Evolutionary conservation across 2,329 filamentous ascomycete genomes (phyloP).

Genomic region (Gyromitra esculenta): DNA sequence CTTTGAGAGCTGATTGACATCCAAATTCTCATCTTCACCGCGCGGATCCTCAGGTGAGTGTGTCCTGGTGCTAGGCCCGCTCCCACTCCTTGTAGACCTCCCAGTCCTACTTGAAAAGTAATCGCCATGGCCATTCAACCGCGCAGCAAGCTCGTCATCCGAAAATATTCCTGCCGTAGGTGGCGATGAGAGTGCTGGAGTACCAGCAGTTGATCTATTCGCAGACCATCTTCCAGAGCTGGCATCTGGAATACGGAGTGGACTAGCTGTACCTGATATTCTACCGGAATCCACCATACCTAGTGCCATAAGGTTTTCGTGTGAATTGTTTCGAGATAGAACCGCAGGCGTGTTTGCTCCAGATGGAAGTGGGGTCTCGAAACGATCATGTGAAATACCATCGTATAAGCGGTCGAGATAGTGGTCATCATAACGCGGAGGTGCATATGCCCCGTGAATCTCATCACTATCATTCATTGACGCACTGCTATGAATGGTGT

Average conservation of each 20-base stretch:
- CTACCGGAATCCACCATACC: conserved; percentile 34
- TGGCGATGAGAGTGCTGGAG: conserved; percentile 52
- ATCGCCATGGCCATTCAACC: conserved; percentile 34
- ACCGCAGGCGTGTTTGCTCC: conserved; percentile 83
- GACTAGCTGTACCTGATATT: conserved; percentile 46
- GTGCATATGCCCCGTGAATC: conserved; percentile 74
- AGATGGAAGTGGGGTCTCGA: conserved; percentile 75
- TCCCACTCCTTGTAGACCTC: conserved; percentile 47
- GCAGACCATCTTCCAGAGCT: conserved; percentile 61
- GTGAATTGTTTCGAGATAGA: conserved; percentile 77
- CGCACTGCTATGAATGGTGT: conserved; percentile 73
- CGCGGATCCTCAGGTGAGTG: conserved; percentile 39
- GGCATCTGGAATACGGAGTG: conserved; percentile 62
- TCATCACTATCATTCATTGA: conserved; percentile 66
- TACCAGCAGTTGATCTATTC: conserved; percentile 59
- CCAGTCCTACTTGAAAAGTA: conserved; percentile 50
- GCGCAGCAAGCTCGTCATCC: conserved; percentile 36
- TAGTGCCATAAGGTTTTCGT: conserved; percentile 76
- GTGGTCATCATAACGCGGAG: conserved; percentile 92
- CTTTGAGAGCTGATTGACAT: conserved; percentile 73
- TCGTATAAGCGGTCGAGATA: conserved; percentile 90
- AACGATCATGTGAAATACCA: conserved; percentile 81
- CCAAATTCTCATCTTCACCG: conserved; percentile 56
- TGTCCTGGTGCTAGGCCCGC: conserved; percentile 38
- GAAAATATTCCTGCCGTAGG: conserved; percentile 55